Percentiles rank a stretch among this genome's conserved stretches.
phyloP scores from a whole-genome alignment of 2,329 filamentous ascomycete genomes.

The Trichoderma breve region DNA sequence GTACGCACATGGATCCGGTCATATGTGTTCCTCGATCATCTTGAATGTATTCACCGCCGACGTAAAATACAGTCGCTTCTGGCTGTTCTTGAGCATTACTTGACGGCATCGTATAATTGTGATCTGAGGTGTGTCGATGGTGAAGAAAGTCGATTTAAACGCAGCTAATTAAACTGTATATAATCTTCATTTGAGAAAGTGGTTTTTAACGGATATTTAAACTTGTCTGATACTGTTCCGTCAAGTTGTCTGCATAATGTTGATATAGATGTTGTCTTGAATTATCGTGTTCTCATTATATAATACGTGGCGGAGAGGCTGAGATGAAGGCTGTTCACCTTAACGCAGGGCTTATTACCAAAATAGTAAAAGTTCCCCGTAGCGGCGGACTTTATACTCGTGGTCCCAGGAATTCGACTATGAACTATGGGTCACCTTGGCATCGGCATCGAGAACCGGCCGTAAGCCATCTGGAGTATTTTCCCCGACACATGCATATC shows the following conservation, averaged over 20 bases:
- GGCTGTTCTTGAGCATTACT: not conserved
- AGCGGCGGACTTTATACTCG: not conserved
- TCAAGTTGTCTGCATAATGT: not conserved
- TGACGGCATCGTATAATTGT: not conserved
- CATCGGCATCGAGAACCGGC: not conserved
- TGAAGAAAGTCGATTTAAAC: not conserved
- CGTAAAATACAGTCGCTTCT: not conserved
- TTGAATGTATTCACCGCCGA: not conserved
- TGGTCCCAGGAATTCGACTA: not conserved
- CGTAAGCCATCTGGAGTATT: not conserved
- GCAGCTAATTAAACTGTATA: not conserved
- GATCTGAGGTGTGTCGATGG: not conserved
- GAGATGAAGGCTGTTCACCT: not conserved
- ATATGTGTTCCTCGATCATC: not conserved
- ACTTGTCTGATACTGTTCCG: not conserved
- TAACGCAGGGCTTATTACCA: not conserved
- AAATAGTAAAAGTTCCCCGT: not conserved
- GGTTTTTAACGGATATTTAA: not conserved
- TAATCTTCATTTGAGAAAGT: not conserved
- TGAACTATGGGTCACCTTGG: not conserved
- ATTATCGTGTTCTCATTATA: not conserved
- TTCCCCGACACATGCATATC: not conserved
- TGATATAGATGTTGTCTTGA: not conserved
- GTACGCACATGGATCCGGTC: conserved; percentile 2
- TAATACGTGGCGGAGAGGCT: not conserved